Base-by-base conservation (phyloP, 1,284 basidiomycete species). In the Microbotryomycetes sp. region DNA sequence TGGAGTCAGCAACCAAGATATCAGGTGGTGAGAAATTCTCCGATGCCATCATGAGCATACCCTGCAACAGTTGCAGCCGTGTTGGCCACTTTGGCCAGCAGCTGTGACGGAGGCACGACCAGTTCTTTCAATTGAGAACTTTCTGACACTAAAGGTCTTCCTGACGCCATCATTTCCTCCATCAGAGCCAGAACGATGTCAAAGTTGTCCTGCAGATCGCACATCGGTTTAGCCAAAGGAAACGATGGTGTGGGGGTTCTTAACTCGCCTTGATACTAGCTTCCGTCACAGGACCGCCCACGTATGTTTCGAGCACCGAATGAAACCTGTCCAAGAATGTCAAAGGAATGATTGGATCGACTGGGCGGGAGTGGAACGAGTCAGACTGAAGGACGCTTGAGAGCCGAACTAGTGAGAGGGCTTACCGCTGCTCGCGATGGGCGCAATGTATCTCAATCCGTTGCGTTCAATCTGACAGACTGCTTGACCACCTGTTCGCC, bases 161-260 rank as follows among this genome's bases (percentile, higher is more conserved):
- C 68, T 1, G 59, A 54, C 2, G 63, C 47, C 25, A 67, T 42
- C 65, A 69, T 69, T 31, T 69, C 68, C 22, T 65, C 60, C 26
- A 69, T 36, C 7, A 69, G 55, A 0, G 65, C 58, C 53, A 69
- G 66, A 14, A 67, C 58, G 53, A 67, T 54, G 50, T 67, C 63
- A 30, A 69, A 69, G 59, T 69, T 49, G 55, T 69, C 68, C 68
- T 69, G 58, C 29, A 25, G 7, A 32, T 12, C 45, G 14, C 26
- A 36, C 30, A 15, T 6, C 19, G 7, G 28, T 28, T 30, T 7
- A 36, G 12, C 51, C 26, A 54, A 23, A 5, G 22, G 16, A 32
- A 4, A 32, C 9, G n/a, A 9, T 49, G 14, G 22, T 49, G 48
- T 15, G 14, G 48, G 7, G 9, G 48, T 12, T n/a, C n/a, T 1